phyloP scores from a whole-genome alignment of 441 rosid species.

The Erodium moschatum region DNA sequence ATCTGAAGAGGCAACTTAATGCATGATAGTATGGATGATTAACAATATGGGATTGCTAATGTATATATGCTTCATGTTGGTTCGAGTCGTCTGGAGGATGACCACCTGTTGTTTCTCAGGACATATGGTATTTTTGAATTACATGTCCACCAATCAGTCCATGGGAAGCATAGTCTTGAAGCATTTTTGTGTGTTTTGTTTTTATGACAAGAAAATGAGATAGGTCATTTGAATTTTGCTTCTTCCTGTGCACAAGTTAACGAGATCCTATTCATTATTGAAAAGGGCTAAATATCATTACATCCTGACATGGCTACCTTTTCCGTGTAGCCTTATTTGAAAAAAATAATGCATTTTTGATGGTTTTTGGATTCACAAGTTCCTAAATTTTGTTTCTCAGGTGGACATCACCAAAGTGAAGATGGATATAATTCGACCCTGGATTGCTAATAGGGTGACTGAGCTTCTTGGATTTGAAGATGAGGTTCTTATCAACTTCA shows the following conservation, averaged over 20 bases:
- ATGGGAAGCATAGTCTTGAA: not conserved
- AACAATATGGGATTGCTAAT: not conserved
- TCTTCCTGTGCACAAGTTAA: not conserved
- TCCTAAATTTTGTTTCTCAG: constrained; percentile 24
- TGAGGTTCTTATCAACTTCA: constrained; percentile 93
- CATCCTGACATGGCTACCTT: not conserved
- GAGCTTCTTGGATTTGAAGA: constrained; percentile 97
- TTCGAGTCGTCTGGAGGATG: not conserved
- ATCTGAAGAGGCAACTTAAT: not conserved
- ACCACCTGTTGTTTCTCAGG: not conserved
- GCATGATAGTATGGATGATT: not conserved
- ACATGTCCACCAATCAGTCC: not conserved
- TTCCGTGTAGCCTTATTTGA: not conserved
- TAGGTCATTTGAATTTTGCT: not conserved
- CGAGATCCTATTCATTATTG: not conserved
- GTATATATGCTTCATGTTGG: not conserved
- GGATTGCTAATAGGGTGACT: constrained; percentile 89
- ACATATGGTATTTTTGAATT: not conserved
- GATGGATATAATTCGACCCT: constrained; percentile 88
- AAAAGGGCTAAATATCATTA: not conserved
- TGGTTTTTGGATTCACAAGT: not conserved
- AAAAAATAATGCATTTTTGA: too few species aligned
- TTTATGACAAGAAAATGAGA: not conserved
- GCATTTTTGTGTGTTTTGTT: not conserved
- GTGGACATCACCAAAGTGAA: constrained; percentile 83